Base-by-base conservation (phyloP, 306 rosid genomes). In the Rosa multiflora region DNA sequence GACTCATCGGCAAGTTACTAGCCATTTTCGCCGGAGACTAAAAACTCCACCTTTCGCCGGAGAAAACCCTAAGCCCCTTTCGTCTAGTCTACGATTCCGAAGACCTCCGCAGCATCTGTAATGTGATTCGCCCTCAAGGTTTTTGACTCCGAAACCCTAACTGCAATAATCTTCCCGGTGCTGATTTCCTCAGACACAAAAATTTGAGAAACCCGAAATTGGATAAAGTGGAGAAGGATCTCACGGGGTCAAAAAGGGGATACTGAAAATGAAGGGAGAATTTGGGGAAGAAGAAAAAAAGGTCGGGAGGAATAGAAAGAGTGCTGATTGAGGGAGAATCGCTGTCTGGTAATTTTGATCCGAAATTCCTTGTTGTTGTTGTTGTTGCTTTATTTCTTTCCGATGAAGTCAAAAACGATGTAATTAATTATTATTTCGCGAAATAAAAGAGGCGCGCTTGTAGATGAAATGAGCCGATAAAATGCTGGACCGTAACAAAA, bases 1-100 rank as follows among this genome's bases (percentile, higher is more conserved):
- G 92, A 48, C 77, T 83, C 99, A 93, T 96, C 72, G 85, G 92
- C 85, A 92, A 88, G 81, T 78, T 85, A 87, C 84, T 61, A 75
- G 98, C 90, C 98, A 92, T 92, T 79, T 81, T 67, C 61, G 93
- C 86, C 86, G 84, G 87, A 46, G 79, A 76, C 48, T 76, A 46
- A 8, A 5, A 59, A 26, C 3, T 39, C 23, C 29, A 68, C 79
- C 62, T 29, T 23, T 70, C 18, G 42, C 56, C 11, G 59, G 43
- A 61, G 8, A 29, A 61, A 59, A 26, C 55, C 68, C 32, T 59
- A 61, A 42, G 3, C 10, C 5, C 18, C 0, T 21, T 21, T 3
- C 14, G 55, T 37, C 55, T 11, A 4, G 59, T 44, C 70, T 59
- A 75, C 70, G 56, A 61, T 75, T 59, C 20, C 7, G 10, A 40